A percentile compares a stretch with the other conserved stretches of the same genome.
phyloP scores from a whole-genome alignment of 2,329 filamentous ascomycete species.

The Fusarium torreyae region DNA sequence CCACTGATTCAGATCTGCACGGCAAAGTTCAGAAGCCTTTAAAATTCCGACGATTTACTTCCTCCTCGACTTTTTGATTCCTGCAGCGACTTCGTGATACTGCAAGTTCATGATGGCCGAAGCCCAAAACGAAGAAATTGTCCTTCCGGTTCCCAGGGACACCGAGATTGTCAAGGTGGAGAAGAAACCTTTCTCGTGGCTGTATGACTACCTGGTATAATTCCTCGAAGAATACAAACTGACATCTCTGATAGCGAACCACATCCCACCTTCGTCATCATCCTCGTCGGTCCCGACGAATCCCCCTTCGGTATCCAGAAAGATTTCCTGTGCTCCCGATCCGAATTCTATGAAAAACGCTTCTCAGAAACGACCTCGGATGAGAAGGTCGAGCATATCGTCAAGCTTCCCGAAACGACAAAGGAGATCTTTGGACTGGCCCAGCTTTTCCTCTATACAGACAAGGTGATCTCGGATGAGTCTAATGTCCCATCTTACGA shows the following conservation, averaged over 20 bases:
- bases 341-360: constrained; percentile 62
- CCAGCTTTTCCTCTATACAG: constrained; percentile 70
- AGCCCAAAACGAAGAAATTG: constrained; percentile 27
- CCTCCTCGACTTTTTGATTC: not conserved
- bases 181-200: constrained; percentile 56
- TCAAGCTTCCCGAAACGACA: constrained; percentile 64
- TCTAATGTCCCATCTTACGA: constrained; percentile 67
- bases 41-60: not conserved
- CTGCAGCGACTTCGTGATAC: not conserved
- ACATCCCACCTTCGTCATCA: constrained; percentile 69
- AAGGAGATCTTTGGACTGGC: constrained; percentile 68
- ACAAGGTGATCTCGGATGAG: constrained; percentile 60
- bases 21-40: not conserved
- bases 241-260: constrained; percentile 60
- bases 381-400: constrained; percentile 64
- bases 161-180: constrained; percentile 26
- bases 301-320: constrained; percentile 71
- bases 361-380: constrained; percentile 57
- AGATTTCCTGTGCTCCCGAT: constrained; percentile 70
- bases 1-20: constrained; percentile 9
- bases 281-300: constrained; percentile 68
- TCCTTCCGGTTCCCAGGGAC: constrained; percentile 13
- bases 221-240: constrained; percentile 2
- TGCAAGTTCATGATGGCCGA: constrained; percentile 36
- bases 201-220: constrained; percentile 49